These are phyloP conservation scores for Microbotryum violaceum DNA, from an alignment of 1,284 basidiomycete genomes.

Conservation along the genomic window DNA sequence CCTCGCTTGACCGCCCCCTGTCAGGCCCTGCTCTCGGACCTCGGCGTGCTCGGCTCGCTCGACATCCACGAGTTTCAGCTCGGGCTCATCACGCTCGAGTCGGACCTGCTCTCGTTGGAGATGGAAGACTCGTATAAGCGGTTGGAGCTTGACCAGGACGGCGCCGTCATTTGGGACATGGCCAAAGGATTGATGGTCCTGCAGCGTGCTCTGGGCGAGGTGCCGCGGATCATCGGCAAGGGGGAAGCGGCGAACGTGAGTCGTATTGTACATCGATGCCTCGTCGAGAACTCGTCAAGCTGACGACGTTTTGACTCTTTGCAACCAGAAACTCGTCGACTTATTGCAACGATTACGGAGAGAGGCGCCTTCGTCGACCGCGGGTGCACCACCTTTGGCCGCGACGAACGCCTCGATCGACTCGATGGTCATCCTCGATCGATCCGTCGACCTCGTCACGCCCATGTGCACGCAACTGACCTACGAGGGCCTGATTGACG, in stretches of 20 bases:
- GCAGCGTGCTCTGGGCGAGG: constrained; percentile 77
- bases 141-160: constrained; percentile 87
- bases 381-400: constrained; percentile 18
- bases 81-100: constrained; percentile 85
- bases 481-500: constrained; percentile 95
- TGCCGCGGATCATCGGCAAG: constrained; percentile 88
- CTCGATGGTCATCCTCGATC: constrained; percentile 79
- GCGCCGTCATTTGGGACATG: constrained; percentile 80
- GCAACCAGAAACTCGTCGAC: constrained; percentile 60
- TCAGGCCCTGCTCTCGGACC: constrained; percentile 72
- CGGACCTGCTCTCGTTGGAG: constrained; percentile 83
- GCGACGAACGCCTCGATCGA: constrained; percentile 53
- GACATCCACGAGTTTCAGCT: constrained; percentile 77
- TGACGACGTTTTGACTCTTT: not conserved
- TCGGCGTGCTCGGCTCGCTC: constrained; percentile 84
- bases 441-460: constrained; percentile 90
- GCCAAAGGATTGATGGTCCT: constrained; percentile 77
- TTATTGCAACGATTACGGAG: constrained; percentile 58
- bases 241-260: constrained; percentile 79
- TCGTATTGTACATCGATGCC: constrained; percentile 13
- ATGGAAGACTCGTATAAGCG: constrained; percentile 73
- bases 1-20: constrained; percentile 82
- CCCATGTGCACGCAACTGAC: constrained; percentile 93
- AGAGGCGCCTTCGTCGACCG: constrained; percentile 30
- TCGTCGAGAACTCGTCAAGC: not conserved